phyloP scores from a whole-genome alignment of 2,329 filamentous ascomycete genomes.

The Pestalotiopsis sp. region DNA sequence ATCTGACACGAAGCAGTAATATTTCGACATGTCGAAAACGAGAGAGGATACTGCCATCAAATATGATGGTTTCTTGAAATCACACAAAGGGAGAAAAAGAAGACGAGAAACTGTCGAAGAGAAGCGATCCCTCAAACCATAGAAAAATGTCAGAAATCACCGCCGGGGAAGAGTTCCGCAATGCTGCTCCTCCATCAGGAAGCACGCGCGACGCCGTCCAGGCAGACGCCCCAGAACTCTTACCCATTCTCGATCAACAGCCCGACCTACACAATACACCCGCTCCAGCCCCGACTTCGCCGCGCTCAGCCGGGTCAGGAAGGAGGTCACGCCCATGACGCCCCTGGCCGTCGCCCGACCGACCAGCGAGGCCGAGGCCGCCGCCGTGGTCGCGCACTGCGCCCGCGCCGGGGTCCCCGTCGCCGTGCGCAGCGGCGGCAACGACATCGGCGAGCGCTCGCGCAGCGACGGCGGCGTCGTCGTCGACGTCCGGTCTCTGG shows the following conservation, averaged over 20 bases:
- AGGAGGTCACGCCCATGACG: background rate
- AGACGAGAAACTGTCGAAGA: no score
- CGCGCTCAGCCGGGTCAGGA: background rate
- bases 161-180: conserved; percentile 2
- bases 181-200: background rate
- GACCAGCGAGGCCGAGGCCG: background rate
- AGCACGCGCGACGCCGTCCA: background rate
- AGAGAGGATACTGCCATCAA: background rate
- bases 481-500: conserved; percentile 14
- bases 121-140: background rate
- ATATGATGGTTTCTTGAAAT: no score
- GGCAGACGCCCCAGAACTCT: background rate
- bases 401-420: background rate
- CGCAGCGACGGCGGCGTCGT: conserved; percentile 12
- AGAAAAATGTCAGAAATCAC: conserved; percentile 3
- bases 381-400: background rate
- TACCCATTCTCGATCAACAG: background rate
- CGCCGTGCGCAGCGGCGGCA: conserved; percentile 13
- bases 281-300: background rate
- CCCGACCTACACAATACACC: conserved; percentile 5
- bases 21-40: background rate
- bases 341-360: conserved; percentile 6
- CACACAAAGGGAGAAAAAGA: background rate
- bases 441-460: conserved; percentile 12
- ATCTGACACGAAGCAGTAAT: background rate